These are phyloP conservation scores for Phytophthora megakarya DNA, from an alignment of 352 stramenopile genomes.

Conservation along the genomic window DNA sequence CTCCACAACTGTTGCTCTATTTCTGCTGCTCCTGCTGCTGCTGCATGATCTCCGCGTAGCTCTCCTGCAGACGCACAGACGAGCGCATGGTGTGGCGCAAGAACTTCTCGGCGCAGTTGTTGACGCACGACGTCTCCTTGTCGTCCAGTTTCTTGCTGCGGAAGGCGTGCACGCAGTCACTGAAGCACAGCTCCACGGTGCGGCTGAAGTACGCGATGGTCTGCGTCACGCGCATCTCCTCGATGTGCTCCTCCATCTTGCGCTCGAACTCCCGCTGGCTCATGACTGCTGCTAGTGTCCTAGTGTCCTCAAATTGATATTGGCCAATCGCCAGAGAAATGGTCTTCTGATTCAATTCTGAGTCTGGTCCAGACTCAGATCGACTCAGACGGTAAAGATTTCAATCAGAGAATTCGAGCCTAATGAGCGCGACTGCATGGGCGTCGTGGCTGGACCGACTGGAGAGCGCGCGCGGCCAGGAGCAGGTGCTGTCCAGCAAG, in stretches of 20 bases:
- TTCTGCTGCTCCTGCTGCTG: conserved; percentile 79
- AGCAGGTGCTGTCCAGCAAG: conserved; percentile 66
- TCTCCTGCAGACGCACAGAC: conserved; percentile 88
- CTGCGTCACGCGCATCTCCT: conserved; percentile 91
- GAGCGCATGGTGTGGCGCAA: conserved; percentile 91
- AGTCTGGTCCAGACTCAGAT: background rate
- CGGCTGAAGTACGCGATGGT: conserved; percentile 90
- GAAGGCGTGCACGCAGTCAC: conserved; percentile 90
- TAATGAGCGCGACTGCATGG: conserved; percentile 77
- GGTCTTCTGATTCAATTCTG: background rate
- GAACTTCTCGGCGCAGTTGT: conserved; percentile 91
- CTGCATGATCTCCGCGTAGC: conserved; percentile 88
- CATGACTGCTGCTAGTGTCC: conserved; percentile 25
- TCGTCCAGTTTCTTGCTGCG: conserved; percentile 92
- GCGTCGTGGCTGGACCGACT: conserved; percentile 82
- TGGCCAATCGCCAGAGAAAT: conserved; percentile 5
- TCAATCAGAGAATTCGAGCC: background rate
- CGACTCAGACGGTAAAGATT: conserved; percentile 15
- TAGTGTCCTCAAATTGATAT: background rate
- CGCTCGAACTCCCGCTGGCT: conserved; percentile 88
- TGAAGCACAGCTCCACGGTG: conserved; percentile 90
- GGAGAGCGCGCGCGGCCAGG: conserved; percentile 72
- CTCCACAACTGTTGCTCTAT: conserved; percentile 34
- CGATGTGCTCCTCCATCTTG: conserved; percentile 91
- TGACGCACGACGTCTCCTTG: conserved; percentile 89